Evolutionary conservation across 139 green algal genomes (phyloP).

Genomic region (Tetraselmis chui): DNA sequence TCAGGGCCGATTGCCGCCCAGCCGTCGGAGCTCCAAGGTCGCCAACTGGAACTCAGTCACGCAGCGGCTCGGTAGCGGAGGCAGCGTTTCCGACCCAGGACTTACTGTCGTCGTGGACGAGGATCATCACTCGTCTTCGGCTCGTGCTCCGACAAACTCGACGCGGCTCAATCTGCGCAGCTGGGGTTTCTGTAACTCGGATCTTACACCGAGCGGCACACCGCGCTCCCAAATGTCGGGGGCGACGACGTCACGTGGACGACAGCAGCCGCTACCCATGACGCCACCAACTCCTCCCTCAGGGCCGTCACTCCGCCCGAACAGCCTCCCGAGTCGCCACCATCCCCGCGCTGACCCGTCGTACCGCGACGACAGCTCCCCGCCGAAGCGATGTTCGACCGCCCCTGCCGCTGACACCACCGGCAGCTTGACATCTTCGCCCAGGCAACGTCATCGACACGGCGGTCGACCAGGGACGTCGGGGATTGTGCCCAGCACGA

Average conservation of each 20-base stretch:
- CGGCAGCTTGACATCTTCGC: not conserved
- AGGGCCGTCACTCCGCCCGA: not conserved
- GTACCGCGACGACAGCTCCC: not conserved
- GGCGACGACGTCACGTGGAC: not conserved
- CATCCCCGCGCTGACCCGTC: not conserved
- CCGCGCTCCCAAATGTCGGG: not conserved
- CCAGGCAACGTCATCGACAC: not conserved
- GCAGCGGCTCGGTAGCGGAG: not conserved
- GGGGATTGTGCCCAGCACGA: no score
- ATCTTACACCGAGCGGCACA: no score
- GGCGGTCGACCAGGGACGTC: no score
- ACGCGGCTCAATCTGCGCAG: not conserved
- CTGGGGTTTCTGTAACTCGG: not conserved
- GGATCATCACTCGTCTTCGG: no score
- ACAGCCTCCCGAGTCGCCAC: not conserved
- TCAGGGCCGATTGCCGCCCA: not conserved
- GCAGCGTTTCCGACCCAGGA: no score
- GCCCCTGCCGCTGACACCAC: not conserved
- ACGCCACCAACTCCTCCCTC: not conserved
- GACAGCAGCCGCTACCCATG: not conserved
- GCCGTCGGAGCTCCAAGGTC: not conserved
- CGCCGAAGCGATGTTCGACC: not conserved
- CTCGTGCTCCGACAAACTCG: no score
- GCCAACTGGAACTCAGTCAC: not conserved
- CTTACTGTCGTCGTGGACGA: no score